phyloP scores from a whole-genome alignment of 495 filamentous ascomycete species.

The Lindgomyces ingoldianus region DNA sequence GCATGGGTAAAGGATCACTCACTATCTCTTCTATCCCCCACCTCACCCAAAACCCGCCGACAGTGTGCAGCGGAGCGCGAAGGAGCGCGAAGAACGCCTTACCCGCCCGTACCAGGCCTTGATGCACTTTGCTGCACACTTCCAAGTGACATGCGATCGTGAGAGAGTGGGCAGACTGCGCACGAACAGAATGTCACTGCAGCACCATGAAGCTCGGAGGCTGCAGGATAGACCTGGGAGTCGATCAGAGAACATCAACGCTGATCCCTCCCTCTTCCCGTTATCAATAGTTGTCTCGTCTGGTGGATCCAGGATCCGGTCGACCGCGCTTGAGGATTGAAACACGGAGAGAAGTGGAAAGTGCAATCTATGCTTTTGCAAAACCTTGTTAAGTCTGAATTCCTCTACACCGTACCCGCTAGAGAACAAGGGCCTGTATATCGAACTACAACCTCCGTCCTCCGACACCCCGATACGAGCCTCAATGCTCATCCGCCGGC shows the following conservation, averaged over 20 bases:
- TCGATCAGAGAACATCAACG: conserved; percentile 3
- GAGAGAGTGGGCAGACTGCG: background rate
- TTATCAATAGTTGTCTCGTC: conserved; percentile 30
- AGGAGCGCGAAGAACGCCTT: background rate
- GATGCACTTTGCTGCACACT: no score
- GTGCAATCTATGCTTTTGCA: no score
- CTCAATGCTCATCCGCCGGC: conserved; percentile 17
- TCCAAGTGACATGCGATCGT: background rate
- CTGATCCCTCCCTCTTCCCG: conserved; percentile 21
- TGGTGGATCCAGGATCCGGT: background rate
- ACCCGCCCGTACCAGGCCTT: no score
- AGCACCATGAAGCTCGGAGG: background rate
- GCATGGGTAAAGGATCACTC: no score
- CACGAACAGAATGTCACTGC: background rate
- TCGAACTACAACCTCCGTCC: background rate
- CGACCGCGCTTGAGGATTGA: background rate
- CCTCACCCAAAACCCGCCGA: no score
- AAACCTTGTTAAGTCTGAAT: no score
- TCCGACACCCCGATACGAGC: conserved; percentile 6
- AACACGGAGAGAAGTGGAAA: background rate
- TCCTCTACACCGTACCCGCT: no score
- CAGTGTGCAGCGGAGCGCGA: no score
- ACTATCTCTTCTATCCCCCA: background rate
- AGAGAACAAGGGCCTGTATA: no score
- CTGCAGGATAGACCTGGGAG: no score